phyloP scores from a whole-genome alignment of 805 yeast species.

The Wickerhamiella azymoides region DNA sequence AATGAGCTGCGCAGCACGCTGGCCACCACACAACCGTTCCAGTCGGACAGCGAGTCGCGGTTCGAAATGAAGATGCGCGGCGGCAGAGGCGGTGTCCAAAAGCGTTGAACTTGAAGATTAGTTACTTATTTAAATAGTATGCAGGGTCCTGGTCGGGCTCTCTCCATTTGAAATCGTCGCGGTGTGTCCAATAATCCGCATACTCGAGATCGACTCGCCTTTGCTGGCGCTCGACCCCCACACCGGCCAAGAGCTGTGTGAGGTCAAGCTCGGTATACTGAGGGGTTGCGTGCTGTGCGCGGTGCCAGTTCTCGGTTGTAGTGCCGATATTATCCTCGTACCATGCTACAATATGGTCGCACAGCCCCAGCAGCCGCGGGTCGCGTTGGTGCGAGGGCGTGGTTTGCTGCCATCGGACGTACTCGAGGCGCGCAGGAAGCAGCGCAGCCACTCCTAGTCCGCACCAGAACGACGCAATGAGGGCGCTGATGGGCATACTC shows the following conservation, averaged over 20 bases:
- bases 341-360: conserved; percentile 17
- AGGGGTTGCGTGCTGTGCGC: conserved; percentile 5
- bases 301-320: conserved; percentile 10
- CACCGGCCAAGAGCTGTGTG: conserved; percentile 10
- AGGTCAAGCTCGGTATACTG: conserved; percentile 4
- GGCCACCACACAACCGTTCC: conserved; percentile 4
- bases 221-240: conserved; percentile 12
- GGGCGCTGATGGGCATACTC: conserved; percentile 2
- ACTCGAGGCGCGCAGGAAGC: not conserved
- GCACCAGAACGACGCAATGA: conserved; percentile 10
- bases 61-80: not conserved
- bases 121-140: not conserved
- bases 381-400: not conserved
- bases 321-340: conserved; percentile 15
- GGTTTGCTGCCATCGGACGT: conserved; percentile 8
- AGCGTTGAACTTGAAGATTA: not conserved
- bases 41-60: not conserved
- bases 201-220: conserved; percentile 8
- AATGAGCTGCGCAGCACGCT: conserved; percentile 16
- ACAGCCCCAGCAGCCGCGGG: conserved; percentile 12
- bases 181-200: conserved; percentile 16
- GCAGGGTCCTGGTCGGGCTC: conserved; percentile 42
- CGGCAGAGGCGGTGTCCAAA: conserved; percentile 4
- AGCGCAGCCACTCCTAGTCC: conserved; percentile 6
- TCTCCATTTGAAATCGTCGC: conserved; percentile 38